phyloP scores from a whole-genome alignment of 1,139 yeast species.

The Yamadazyma sp. region DNA sequence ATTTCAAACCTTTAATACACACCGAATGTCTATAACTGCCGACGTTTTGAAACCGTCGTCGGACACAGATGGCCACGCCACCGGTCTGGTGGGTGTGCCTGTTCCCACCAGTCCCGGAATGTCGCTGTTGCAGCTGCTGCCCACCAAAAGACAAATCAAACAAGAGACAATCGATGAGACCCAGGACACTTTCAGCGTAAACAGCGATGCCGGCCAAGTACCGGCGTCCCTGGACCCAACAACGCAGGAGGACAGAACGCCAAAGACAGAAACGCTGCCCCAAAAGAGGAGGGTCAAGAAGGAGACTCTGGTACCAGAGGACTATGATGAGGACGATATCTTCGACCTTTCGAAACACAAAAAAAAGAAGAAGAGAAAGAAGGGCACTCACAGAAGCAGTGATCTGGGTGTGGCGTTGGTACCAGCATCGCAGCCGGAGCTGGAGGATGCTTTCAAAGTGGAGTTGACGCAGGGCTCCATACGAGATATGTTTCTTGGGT shows the following conservation, averaged over 20 bases:
- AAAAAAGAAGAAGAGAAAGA: not conserved
- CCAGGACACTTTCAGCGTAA: not conserved
- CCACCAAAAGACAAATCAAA: not conserved
- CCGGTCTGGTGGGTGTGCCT: not conserved
- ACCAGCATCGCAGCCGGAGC: no score
- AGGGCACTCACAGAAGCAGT: not conserved
- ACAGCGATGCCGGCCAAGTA: no score
- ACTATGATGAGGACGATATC: constrained; percentile 6
- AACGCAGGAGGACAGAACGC: no score
- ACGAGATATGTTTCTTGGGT: constrained; percentile 2
- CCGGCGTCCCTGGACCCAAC: no score
- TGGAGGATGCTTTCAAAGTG: not conserved
- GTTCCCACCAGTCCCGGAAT: not conserved
- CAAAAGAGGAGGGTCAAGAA: not conserved
- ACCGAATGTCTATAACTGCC: not conserved
- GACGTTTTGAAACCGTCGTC: not conserved
- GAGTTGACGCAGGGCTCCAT: not conserved
- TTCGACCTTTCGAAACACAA: constrained; percentile 2
- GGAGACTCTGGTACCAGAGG: not conserved
- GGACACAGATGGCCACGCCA: not conserved
- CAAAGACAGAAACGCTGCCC: not conserved
- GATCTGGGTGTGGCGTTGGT: no score
- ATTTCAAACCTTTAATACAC: not conserved
- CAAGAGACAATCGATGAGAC: not conserved
- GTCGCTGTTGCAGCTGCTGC: not conserved